phyloP scores from a whole-genome alignment of 768 basidiomycete genomes.

The Mycena galericulata region DNA sequence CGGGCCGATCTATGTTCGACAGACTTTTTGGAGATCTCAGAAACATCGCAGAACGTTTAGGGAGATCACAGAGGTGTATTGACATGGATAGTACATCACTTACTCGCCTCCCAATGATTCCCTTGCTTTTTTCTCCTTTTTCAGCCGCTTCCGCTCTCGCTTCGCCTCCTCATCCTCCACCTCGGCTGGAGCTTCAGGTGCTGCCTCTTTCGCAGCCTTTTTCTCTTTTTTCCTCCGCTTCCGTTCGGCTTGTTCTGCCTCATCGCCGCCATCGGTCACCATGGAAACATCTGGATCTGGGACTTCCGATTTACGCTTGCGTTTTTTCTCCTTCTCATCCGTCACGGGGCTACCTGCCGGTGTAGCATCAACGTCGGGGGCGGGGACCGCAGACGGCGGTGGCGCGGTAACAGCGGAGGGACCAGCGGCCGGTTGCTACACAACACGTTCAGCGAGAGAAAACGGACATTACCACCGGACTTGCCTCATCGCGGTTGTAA shows the following conservation, averaged over 20 bases:
- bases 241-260: constrained; percentile 65
- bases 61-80: background rate
- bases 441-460: constrained; percentile 24
- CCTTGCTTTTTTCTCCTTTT: constrained; percentile 74
- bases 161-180: constrained; percentile 71
- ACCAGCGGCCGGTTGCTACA: constrained; percentile 55
- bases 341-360: constrained; percentile 48
- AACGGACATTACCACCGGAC: constrained; percentile 30
- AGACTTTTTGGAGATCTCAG: too few species aligned
- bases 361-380: constrained; percentile 37
- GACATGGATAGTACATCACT: background rate
- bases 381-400: constrained; percentile 38
- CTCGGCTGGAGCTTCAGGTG: constrained; percentile 53
- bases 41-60: too few species aligned
- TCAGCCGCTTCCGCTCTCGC: constrained; percentile 72
- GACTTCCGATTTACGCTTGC: constrained; percentile 81
- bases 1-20: too few species aligned
- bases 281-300: constrained; percentile 59
- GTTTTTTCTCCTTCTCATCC: constrained; percentile 84
- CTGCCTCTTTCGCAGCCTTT: constrained; percentile 62
- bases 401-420: constrained; percentile 45
- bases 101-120: constrained; percentile 56
- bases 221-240: constrained; percentile 75
- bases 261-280: constrained; percentile 49
- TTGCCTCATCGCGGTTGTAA: constrained; percentile 76